Percentiles rank a stretch among this genome's conserved stretches.
phyloP scores from a whole-genome alignment of 2,329 filamentous ascomycete genomes.

The Colletotrichum sp. region DNA sequence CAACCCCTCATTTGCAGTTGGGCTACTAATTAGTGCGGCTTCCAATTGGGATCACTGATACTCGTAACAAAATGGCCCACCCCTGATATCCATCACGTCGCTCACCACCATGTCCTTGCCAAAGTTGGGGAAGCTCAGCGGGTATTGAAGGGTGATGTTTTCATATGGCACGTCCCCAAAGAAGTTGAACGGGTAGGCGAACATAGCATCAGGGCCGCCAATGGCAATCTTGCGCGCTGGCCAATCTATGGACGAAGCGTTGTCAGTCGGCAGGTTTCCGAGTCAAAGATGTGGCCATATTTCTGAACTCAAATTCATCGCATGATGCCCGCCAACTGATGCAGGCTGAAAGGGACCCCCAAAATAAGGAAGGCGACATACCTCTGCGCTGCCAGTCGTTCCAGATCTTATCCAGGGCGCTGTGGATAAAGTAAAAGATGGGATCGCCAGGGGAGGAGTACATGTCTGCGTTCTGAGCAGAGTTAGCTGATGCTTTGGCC shows the following conservation, averaged over 20 bases:
- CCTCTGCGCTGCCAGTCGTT: too few relatives aligned
- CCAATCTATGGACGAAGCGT: background rate
- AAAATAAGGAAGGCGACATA: too few relatives aligned
- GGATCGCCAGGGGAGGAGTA: background rate
- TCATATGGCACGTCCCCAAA: background rate
- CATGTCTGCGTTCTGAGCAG: background rate
- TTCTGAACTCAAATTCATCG: background rate
- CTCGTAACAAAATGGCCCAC: slow-evolving; percentile 25
- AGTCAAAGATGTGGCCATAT: background rate
- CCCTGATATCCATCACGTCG: slow-evolving; percentile 30
- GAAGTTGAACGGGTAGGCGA: background rate
- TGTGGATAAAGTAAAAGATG: background rate
- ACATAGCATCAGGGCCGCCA: background rate
- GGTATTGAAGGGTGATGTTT: background rate
- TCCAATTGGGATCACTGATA: slow-evolving; percentile 4
- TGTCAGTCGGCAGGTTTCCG: background rate
- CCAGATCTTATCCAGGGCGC: background rate
- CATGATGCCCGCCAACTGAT: too few relatives aligned
- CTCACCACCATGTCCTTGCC: slow-evolving; percentile 10
- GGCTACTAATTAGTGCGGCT: too few relatives aligned
- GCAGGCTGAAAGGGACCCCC: too few relatives aligned
- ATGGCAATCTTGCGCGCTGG: background rate
- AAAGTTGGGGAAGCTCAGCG: background rate
- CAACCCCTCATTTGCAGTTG: too few relatives aligned
- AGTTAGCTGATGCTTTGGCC: background rate